Conservation (phyloP, 768 basidiomycete species). For the Calvatia gigantea region DNA sequence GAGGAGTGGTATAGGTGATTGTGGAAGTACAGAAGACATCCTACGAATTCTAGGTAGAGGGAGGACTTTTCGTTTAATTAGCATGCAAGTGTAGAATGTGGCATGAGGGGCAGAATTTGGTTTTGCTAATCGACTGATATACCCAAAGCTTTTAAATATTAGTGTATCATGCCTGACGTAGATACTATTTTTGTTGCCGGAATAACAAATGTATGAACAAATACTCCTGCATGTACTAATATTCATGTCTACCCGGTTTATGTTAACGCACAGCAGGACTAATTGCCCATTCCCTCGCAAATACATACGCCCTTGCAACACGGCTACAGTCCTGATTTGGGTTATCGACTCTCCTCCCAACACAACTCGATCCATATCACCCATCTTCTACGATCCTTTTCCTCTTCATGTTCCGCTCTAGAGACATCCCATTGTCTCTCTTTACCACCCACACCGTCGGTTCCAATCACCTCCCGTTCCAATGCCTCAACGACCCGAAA, state of each 20-base stretch:
- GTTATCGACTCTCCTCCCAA: slow-evolving; percentile 1
- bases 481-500: slow-evolving; percentile 41
- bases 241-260: no score
- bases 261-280: no score
- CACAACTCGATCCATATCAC: slow-evolving; percentile 61
- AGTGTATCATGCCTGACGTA: no score
- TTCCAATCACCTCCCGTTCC: slow-evolving; percentile 42
- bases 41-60: slow-evolving; percentile 10
- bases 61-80: background rate
- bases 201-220: no score
- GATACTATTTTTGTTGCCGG: no score
- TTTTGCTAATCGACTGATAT: no score
- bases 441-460: slow-evolving; percentile 18
- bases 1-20: slow-evolving; percentile 44
- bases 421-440: slow-evolving; percentile 48
- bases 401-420: slow-evolving; percentile 52
- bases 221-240: no score
- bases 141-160: no score
- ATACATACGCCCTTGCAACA: background rate
- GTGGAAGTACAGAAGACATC: slow-evolving; percentile 24
- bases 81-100: background rate
- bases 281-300: background rate
- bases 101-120: no score
- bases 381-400: slow-evolving; percentile 68
- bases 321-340: no score